Base-by-base conservation (phyloP, 495 filamentous ascomycete species). In the Physcia stellaris region DNA sequence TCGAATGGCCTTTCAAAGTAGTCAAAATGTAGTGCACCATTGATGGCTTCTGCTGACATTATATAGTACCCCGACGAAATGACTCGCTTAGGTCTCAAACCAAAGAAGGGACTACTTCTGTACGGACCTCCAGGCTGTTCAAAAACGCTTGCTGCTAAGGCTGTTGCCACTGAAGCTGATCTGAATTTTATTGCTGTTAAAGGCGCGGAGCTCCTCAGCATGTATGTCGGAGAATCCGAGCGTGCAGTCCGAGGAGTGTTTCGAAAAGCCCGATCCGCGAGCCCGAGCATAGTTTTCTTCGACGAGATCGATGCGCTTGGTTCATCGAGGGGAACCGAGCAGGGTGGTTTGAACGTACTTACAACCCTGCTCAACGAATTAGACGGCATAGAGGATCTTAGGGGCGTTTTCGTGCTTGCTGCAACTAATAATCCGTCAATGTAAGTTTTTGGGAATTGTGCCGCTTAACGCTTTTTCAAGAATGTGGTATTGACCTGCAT, bases 151-250 rank as follows among this genome's bases (percentile, higher is more conserved):
- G 82, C 77, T 1, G 90, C 90, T 1, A 86, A 93, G 50, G 90
- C 90, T 28, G 74, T 94, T 52, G 90, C 90, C 4, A 94, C 85
- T 19, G 86, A 92, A 54, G 79, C 82, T 16, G 83, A 84, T 2
- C 72, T 92, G 47, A 98, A 95, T 52, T 98, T 96, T 57, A 72
- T 98, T 58, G 82, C 87, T 17, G 83, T 98, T 24, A 94, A 93
- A 62, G 90, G 90, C n/a, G 83, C 86, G 22, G 90, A 98, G 56
- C 71, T 98, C 2, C 71, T 94, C 39, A 93, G 79, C 60, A 95
- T 92, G 86, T 98, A 95, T 59, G 86, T 98, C 17, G 90, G 90
- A 38, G 90, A 98, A 59, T 88, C 86, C 4, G 90, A 98, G 61
- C 77, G 87, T 6, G 77, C 80, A 19, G 67, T 98, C 30, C 73